These are phyloP conservation scores for Cucurbita ficifolia DNA, from an alignment of 306 rosid species.

Conservation along the genomic window DNA sequence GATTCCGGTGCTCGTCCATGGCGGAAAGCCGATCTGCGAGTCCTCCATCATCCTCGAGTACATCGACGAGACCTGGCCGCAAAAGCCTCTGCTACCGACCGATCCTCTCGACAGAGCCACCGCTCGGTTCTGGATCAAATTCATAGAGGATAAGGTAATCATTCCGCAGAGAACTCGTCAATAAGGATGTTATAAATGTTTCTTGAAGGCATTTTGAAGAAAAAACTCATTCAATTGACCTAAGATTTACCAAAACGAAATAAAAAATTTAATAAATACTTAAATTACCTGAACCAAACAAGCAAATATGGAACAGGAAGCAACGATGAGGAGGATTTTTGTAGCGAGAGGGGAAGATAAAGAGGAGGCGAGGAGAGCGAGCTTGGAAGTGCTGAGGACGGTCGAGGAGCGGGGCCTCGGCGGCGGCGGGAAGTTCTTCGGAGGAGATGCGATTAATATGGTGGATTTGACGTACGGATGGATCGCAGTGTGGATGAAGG, in stretches of 20 bases:
- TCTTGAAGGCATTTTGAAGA: too few relatives aligned
- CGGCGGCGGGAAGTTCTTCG: conserved; percentile 14
- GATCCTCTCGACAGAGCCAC: conserved; percentile 18
- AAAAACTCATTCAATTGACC: too few relatives aligned
- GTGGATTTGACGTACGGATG: conserved; percentile 19
- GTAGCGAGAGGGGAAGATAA: neutral
- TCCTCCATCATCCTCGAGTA: conserved; percentile 35
- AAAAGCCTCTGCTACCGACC: conserved; percentile 10
- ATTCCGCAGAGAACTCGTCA: too few relatives aligned
- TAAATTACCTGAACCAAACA: too few relatives aligned
- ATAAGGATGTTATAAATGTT: too few relatives aligned
- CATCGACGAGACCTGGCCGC: conserved; percentile 29
- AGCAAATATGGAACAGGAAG: too few relatives aligned
- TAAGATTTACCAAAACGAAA: too few relatives aligned
- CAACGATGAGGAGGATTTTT: neutral
- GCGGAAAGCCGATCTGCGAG: conserved; percentile 24
- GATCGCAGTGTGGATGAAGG: conserved; percentile 2
- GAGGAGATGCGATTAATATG: conserved; percentile 17
- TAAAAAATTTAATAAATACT: too few relatives aligned
- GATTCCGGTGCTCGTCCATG: conserved; percentile 39
- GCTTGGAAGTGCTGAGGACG: conserved; percentile 2
- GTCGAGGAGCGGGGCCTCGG: conserved; percentile 17
- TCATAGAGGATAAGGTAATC: conserved; percentile 18
- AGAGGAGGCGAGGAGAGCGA: neutral
- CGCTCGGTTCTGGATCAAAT: conserved; percentile 25